These are phyloP conservation scores for Lotus japonicus DNA, from an alignment of 306 rosid species.

Conservation along the genomic window DNA sequence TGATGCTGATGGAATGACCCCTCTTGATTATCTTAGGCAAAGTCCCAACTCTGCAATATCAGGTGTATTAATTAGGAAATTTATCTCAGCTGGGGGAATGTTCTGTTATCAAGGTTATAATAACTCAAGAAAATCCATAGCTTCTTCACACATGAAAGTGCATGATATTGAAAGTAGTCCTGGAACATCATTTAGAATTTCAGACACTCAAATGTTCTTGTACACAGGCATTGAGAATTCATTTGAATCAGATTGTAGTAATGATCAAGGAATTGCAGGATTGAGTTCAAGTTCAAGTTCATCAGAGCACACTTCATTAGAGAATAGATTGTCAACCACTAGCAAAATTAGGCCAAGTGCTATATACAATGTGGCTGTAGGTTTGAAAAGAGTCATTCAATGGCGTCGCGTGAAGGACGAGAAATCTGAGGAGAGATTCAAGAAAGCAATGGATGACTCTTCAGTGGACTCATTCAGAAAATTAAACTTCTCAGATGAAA, in stretches of 20 bases:
- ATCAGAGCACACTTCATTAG: constrained; percentile 32
- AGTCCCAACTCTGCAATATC: constrained; percentile 55
- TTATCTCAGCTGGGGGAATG: constrained; percentile 71
- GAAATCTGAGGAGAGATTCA: background rate
- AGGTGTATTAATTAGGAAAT: constrained; percentile 49
- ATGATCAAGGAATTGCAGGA: constrained; percentile 39
- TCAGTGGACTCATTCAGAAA: constrained; percentile 36
- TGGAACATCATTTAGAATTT: constrained; percentile 64
- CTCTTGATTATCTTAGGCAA: constrained; percentile 72
- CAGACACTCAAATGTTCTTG: constrained; percentile 67
- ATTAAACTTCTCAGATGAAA: constrained; percentile 33
- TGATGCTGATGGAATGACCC: constrained; percentile 59
- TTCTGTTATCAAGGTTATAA: constrained; percentile 41
- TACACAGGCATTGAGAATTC: constrained; percentile 62
- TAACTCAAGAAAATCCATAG: constrained; percentile 47
- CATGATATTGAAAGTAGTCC: constrained; percentile 62
- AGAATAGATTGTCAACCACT: constrained; percentile 31
- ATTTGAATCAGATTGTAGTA: constrained; percentile 26
- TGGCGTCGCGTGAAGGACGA: constrained; percentile 54
- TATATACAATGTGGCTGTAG: constrained; percentile 42
- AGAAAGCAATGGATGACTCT: constrained; percentile 25
- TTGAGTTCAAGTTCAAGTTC: constrained; percentile 39
- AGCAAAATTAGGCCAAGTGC: constrained; percentile 46
- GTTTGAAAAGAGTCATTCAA: constrained; percentile 44
- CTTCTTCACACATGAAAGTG: constrained; percentile 57